phyloP scores from a whole-genome alignment of 306 rosid genomes.

The Carpinus viminea region DNA sequence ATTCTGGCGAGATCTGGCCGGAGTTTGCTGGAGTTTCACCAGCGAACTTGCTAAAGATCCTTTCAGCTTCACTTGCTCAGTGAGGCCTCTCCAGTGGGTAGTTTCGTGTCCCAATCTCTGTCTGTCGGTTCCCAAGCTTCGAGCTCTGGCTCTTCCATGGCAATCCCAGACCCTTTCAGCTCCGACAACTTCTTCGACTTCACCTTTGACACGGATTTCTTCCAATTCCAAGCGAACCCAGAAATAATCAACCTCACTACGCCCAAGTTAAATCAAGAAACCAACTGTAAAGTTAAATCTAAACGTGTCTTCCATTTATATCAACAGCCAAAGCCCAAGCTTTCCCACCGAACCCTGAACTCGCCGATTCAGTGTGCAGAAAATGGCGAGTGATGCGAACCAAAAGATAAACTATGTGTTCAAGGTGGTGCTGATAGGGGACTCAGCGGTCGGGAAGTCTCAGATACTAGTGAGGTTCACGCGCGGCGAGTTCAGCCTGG shows the following conservation, averaged over 20 bases:
- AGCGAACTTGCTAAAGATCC: no score
- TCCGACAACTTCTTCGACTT: slow-evolving; percentile 27
- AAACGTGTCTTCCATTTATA: not conserved
- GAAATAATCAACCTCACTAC: slow-evolving; percentile 44
- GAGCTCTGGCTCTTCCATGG: slow-evolving; percentile 32
- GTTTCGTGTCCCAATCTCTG: slow-evolving; percentile 22
- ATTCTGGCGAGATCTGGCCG: no score
- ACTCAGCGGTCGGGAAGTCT: slow-evolving; percentile 98
- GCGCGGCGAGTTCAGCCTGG: slow-evolving; percentile 93
- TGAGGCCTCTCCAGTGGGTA: slow-evolving; percentile 53
- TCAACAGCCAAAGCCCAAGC: not conserved
- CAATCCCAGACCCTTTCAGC: slow-evolving; percentile 30
- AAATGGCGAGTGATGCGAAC: slow-evolving; percentile 74
- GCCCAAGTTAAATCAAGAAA: slow-evolving; percentile 9
- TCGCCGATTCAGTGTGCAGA: not conserved
- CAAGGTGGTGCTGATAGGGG: slow-evolving; percentile 94
- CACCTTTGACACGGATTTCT: slow-evolving; percentile 15
- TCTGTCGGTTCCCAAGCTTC: slow-evolving; percentile 29
- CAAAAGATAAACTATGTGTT: slow-evolving; percentile 96
- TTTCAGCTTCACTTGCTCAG: slow-evolving; percentile 59
- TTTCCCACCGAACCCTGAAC: not conserved
- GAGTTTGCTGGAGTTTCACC: no score
- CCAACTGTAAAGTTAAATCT: no score
- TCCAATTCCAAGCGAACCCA: slow-evolving; percentile 45
- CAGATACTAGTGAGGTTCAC: slow-evolving; percentile 94